Evolutionary conservation across 768 basidiomycete genomes (phyloP), one percentile per base, ranked within the genome.

Genomic region (Lactarius sp.): DNA sequence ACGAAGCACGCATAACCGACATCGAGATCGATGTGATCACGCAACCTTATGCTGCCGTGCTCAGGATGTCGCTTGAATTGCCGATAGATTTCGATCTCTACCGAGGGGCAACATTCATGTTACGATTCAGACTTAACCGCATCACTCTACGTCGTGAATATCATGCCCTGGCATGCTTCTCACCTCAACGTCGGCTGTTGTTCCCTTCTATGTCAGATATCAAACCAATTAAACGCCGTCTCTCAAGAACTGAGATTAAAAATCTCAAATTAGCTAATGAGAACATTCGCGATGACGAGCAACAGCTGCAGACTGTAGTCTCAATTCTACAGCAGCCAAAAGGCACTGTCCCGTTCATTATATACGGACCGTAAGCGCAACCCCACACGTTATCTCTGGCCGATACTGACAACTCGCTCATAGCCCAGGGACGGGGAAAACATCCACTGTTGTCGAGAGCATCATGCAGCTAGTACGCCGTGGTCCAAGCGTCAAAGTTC

Each of bases 91-190:
- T 27, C 22, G 2, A 27, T 27, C 22, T 27, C 22, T 27, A 27
- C 22, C 22, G 22, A 27, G 22, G 22, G 22, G 22, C 22, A 27
- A 27, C 22, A 27, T 27, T 27, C 22, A 27, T 27, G 22, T 27
- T 27, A 27, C 22, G 22, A 27, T 27, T 27, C 73, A 65, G 66
- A 20, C 71, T 87, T 9, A 85, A 82, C 66, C 79, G 85, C 0
- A 76, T 79, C 65, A 80, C 83, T 1, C 61, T 85, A 6, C 79
- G 80, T n/a, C 76, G 86, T 0, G 84, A 86, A 70, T 85, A 87
- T 69, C 80, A 82, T 59, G 86, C 84, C 0, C 70, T 87, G 60
- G 77, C 80, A 36, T 74, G 76, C 0, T 73, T 81, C 66, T 9
- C 57, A 5, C 72, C 74, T 0, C 77, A 78, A 42, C 75, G 78